phyloP scores from a whole-genome alignment of 176 grass and related monocot genomes.

The Oryza meyeriana region DNA sequence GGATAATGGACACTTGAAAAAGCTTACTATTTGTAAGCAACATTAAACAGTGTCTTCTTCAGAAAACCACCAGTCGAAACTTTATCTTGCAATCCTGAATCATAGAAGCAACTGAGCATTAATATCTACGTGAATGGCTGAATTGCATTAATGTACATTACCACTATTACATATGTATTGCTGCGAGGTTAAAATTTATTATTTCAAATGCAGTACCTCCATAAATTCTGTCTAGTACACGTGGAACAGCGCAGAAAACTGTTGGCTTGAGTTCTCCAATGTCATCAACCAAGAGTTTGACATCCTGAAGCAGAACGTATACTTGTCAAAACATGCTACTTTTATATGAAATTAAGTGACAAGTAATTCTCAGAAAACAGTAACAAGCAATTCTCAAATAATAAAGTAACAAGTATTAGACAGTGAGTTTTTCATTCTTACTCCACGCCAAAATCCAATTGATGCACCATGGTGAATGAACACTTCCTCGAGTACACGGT shows the following conservation, averaged over 20 bases:
- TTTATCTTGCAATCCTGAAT: conserved; percentile 83
- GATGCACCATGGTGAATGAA: conserved; percentile 86
- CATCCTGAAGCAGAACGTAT: conserved; percentile 61
- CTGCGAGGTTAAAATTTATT: not conserved
- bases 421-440: conserved; percentile 35
- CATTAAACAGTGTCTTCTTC: conserved; percentile 72
- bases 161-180: not conserved
- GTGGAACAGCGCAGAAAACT: conserved; percentile 91
- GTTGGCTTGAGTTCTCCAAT: conserved; percentile 93
- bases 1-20: not conserved
- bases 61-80: conserved; percentile 69
- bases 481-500: conserved; percentile 84
- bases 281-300: conserved; percentile 90
- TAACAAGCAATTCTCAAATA: not conserved
- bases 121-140: not conserved
- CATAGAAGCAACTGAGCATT: conserved; percentile 26
- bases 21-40: conserved; percentile 88
- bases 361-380: not conserved
- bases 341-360: not conserved
- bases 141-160: not conserved
- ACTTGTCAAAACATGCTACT: conserved; percentile 19
- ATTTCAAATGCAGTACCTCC: conserved; percentile 56
- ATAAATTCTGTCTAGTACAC: conserved; percentile 85
- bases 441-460: conserved; percentile 98
- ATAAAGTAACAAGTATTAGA: not conserved